Percentiles rank a stretch among this genome's conserved stretches.
Evolutionary conservation across 2,329 filamentous ascomycete species (phyloP).

Genomic region (Fusarium sp.): DNA sequence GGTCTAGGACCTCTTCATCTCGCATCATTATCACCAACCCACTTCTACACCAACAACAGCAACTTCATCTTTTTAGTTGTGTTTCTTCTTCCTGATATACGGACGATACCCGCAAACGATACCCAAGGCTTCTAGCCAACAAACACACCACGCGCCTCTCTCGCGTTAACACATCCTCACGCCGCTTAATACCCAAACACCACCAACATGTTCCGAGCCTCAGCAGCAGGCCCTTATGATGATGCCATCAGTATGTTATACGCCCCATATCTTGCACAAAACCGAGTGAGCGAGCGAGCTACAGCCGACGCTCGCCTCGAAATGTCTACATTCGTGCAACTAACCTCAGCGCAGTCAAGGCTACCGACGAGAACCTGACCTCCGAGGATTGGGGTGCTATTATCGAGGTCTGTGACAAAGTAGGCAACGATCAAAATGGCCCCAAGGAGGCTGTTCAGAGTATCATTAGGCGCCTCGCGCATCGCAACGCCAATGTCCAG

Average conservation of each 20-base stretch:
- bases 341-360: conserved; percentile 67
- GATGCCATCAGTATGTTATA: conserved; percentile 69
- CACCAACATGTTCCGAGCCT: conserved; percentile 70
- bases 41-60: conserved; percentile 3
- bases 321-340: conserved; percentile 11
- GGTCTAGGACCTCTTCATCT: conserved; percentile 34
- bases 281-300: neutral
- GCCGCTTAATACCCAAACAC: conserved; percentile 20
- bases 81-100: conserved; percentile 1
- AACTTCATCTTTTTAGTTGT: neutral
- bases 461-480: conserved; percentile 91
- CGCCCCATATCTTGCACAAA: neutral
- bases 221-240: conserved; percentile 71
- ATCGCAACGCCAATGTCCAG: conserved; percentile 96
- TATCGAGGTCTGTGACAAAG: conserved; percentile 75
- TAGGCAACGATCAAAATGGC: conserved; percentile 67
- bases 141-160: conserved; percentile 6
- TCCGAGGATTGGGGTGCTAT: conserved; percentile 80
- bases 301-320: neutral
- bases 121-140: conserved; percentile 27
- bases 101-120: conserved; percentile 20
- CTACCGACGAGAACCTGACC: conserved; percentile 98
- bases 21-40: conserved; percentile 17
- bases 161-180: conserved; percentile 20
- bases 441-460: conserved; percentile 89